Evolutionary conservation across 257 asterid species (phyloP).

Genomic region (Nicotiana knightiana): DNA sequence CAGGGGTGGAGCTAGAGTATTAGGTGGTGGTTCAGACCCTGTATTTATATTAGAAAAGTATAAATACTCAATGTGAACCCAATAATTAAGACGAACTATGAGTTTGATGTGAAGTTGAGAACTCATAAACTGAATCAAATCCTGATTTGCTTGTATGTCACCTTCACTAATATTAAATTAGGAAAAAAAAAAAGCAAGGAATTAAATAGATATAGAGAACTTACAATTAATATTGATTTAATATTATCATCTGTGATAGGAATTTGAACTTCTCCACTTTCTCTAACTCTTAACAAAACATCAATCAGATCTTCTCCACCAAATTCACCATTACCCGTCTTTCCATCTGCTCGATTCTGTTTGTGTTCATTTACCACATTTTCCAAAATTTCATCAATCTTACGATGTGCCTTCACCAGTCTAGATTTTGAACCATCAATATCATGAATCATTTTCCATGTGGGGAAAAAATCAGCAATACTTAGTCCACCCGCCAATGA

Average conservation of each 20-base stretch:
- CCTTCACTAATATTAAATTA: background rate
- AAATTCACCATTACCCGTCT: background rate
- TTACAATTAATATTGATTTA: conserved; percentile 12
- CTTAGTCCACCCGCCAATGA: conserved; percentile 3
- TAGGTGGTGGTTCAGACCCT: too few species aligned
- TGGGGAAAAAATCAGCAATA: conserved; percentile 5
- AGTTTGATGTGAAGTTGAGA: too few species aligned
- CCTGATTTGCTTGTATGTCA: background rate
- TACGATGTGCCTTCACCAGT: background rate
- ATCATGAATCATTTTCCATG: background rate
- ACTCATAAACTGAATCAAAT: too few species aligned
- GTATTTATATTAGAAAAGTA: too few species aligned
- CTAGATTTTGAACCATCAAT: background rate
- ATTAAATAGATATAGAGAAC: background rate
- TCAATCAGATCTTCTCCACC: conserved; percentile 12
- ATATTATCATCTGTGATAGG: conserved; percentile 11
- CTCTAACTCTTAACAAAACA: conserved; percentile 6
- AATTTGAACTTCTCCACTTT: conserved; percentile 5
- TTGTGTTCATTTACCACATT: conserved; percentile 5
- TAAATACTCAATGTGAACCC: too few species aligned
- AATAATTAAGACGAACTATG: too few species aligned
- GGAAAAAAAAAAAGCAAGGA: too few species aligned
- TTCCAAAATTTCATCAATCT: conserved; percentile 7
- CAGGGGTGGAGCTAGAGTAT: too few species aligned
- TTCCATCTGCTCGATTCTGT: background rate